phyloP scores from a whole-genome alignment of 257 asterid genomes.

The Penstemon davidsonii region DNA sequence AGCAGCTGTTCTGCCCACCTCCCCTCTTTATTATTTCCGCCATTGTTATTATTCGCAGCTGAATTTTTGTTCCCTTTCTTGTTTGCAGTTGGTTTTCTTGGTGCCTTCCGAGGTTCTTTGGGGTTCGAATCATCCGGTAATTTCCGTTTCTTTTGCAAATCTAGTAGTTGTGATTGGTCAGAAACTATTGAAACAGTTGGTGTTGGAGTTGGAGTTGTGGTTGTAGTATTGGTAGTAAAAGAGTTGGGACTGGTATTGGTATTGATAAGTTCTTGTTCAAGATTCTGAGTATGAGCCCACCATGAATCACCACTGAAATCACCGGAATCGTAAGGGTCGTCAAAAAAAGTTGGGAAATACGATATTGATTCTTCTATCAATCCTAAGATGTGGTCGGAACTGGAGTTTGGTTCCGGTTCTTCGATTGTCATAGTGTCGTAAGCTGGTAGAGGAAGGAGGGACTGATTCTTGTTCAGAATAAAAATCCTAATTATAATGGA shows the following conservation, averaged over 20 bases:
- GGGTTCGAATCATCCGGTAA: constrained; percentile 32
- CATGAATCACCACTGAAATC: constrained; percentile 54
- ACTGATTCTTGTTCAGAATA: constrained; percentile 33
- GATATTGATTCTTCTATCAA: constrained; percentile 60
- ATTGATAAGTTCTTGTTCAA: constrained; percentile 45
- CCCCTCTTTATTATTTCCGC: constrained; percentile 58
- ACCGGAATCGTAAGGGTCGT: constrained; percentile 55
- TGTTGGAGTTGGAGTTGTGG: constrained; percentile 26
- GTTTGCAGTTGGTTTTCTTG: constrained; percentile 34
- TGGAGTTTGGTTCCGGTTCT: constrained; percentile 53
- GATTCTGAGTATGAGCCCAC: constrained; percentile 48
- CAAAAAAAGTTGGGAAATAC: constrained; percentile 54
- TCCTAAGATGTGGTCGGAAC: constrained; percentile 50
- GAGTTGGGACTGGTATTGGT: constrained; percentile 36
- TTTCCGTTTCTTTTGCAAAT: constrained; percentile 60
- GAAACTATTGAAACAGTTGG: constrained; percentile 35
- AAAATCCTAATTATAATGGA: constrained; percentile 30
- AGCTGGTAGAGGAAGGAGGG: constrained; percentile 2
- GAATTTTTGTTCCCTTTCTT: constrained; percentile 38
- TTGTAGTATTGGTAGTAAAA: constrained; percentile 36
- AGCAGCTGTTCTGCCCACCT: constrained; percentile 94
- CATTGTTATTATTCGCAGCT: constrained; percentile 28
- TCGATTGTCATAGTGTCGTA: constrained; percentile 47
- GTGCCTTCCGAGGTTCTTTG: constrained; percentile 28
- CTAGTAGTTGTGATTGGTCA: constrained; percentile 34